Evolutionary conservation across 1,139 yeast genomes (phyloP), one percentile per base, ranked within the genome.

Genomic region (Candida pseudocylindracea): DNA sequence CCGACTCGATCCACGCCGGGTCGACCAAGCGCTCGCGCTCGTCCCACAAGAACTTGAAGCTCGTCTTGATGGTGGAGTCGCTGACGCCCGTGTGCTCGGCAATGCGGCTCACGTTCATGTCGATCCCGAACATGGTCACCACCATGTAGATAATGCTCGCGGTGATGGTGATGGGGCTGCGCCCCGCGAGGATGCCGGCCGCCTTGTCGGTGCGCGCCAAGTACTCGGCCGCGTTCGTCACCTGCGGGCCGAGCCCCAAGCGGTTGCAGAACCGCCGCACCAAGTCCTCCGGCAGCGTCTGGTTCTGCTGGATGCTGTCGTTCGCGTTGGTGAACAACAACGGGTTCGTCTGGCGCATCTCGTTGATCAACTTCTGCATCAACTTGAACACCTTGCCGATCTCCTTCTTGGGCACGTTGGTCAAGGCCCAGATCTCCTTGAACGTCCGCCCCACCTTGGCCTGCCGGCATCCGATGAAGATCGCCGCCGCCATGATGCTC

Each of bases 81-180:
- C 93, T 79, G 13, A 88, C 98, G 41, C 95, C 98, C n/a, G 95
- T 72, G 44, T 79, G 80, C 43, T 83, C 94, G 8, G 93, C 80
- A 36, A 88, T 85, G 46, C 71, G 76, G 2, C 78, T 57, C 2
- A 94, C 91, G 8, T 79, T 59, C 34, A 60, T 47, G 33, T 71
- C 74, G 5, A 65, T 72, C 29, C 80, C 80, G 51, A 85, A 85
- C 20, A 88, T 57, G 11, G 79, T 58, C 6, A 91, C 78, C 4
- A 95, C 83, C 79, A 88, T 75, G 54, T 85, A 88, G 34, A 88
- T 88, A 3, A 92, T 93, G 0, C 96, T 92, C 7, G 96, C 96
- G 0, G 98, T 96, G 45, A 88, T 81, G 29, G 98, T 88, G 33
- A 88, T 85, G 27, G 98, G 98, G 1, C 95, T 81, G 43, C 95